These are phyloP conservation scores for Tolypocladium paradoxum DNA, from an alignment of 2,329 filamentous ascomycete species.

Conservation along the genomic window DNA sequence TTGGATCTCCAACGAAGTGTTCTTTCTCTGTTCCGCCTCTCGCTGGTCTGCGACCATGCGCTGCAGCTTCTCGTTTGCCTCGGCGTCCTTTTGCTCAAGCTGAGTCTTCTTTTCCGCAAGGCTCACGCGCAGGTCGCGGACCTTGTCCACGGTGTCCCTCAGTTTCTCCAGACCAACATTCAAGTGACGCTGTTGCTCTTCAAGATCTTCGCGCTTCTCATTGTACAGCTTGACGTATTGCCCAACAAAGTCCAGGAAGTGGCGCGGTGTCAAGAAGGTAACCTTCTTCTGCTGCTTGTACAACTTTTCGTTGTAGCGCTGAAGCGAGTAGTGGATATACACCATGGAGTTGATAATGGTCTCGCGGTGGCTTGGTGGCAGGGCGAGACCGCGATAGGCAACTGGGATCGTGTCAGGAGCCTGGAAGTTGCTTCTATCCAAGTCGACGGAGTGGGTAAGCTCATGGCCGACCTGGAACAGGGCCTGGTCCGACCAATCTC, in stretches of 20 bases:
- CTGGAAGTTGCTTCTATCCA: constrained; percentile 76
- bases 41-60: constrained; percentile 94
- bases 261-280: constrained; percentile 88
- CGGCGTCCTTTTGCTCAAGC: constrained; percentile 83
- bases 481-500: constrained; percentile 98
- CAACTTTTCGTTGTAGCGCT: constrained; percentile 78
- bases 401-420: constrained; percentile 89
- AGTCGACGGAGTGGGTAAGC: constrained; percentile 88
- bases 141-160: constrained; percentile 92
- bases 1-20: constrained; percentile 80
- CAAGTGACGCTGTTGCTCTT: constrained; percentile 96
- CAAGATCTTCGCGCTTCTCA: constrained; percentile 94
- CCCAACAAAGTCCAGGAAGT: constrained; percentile 95
- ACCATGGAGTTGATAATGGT: constrained; percentile 97
- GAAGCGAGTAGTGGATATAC: constrained; percentile 91
- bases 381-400: constrained; percentile 72
- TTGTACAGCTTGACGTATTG: constrained; percentile 97
- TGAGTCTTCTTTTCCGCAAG: constrained; percentile 91
- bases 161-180: constrained; percentile 98
- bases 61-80: constrained; percentile 95
- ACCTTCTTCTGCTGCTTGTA: constrained; percentile 85
- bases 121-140: constrained; percentile 80
- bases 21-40: constrained; percentile 86
- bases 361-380: constrained; percentile 85
- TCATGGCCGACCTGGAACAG: constrained; percentile 96